Percentiles rank a stretch among this genome's conserved stretches.
phyloP scores from a whole-genome alignment of 179 eudicot genomes.

The Amaranthus tricolor region DNA sequence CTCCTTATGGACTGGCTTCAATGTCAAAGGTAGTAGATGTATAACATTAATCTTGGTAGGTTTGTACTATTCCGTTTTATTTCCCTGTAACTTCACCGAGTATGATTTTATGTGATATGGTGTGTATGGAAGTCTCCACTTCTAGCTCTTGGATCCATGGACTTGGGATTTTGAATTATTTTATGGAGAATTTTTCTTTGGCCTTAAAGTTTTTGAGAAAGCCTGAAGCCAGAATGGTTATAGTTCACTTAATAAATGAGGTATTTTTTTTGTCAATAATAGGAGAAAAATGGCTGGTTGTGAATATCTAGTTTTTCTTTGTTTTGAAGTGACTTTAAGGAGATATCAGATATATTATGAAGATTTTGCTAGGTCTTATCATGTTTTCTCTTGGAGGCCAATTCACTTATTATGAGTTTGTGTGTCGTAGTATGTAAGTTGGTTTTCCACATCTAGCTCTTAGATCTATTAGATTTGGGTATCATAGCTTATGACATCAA shows the following conservation, averaged over 20 bases:
- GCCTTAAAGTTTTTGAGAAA: background rate
- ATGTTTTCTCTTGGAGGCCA: background rate
- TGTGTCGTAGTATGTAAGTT: background rate
- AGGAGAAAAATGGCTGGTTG: background rate
- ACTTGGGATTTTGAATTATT: background rate
- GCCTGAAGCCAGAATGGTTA: background rate
- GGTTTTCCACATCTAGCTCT: background rate
- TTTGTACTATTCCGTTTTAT: no score
- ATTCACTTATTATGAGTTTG: background rate
- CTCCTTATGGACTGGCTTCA: no score
- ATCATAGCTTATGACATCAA: background rate
- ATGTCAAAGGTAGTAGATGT: no score
- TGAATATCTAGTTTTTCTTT: background rate
- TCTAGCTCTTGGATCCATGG: no score
- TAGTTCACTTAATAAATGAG: background rate
- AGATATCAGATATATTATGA: background rate
- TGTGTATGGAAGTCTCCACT: no score
- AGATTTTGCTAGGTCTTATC: background rate
- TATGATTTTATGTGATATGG: no score
- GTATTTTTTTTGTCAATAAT: background rate
- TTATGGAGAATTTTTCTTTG: background rate
- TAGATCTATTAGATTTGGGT: background rate
- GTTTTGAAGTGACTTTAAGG: background rate
- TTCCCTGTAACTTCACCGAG: no score
- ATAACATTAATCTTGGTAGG: no score